Evolutionary conservation across 225 moss, liverwort and hornwort genomes (phyloP).

Genomic region (Bryoerythrophyllum caledonicum): DNA sequence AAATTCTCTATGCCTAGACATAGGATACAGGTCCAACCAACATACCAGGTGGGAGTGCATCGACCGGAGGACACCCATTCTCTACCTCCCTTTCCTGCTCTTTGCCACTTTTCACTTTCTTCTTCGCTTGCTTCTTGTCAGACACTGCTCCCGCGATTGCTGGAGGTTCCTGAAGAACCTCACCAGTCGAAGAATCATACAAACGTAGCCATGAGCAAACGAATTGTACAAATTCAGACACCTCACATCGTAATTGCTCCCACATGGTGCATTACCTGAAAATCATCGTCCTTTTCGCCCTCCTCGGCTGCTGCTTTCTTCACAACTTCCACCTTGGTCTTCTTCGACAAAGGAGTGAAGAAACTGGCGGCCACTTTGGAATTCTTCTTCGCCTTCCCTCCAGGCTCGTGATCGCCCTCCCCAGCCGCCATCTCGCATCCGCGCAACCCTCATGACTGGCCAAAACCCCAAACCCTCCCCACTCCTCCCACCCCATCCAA

Average conservation of each 20-base stretch:
- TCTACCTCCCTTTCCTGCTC: conserved; percentile 23
- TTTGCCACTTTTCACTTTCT: conserved; percentile 26
- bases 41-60: conserved; percentile 32
- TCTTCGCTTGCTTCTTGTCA: conserved; percentile 30
- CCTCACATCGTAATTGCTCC: not conserved
- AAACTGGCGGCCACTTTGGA: conserved; percentile 33
- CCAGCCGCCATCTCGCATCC: conserved; percentile 32
- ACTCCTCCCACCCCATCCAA: not conserved
- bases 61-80: conserved; percentile 19
- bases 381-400: conserved; percentile 20
- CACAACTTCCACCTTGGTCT: conserved; percentile 18
- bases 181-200: conserved; percentile 7
- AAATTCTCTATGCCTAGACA: not conserved
- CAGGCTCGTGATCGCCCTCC: conserved; percentile 10
- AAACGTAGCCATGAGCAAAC: not conserved
- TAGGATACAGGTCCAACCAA: not conserved
- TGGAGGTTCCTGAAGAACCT: conserved; percentile 20
- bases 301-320: too few species aligned
- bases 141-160: conserved; percentile 19
- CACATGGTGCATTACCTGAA: conserved; percentile 27
- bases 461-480: not conserved
- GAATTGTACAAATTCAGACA: not conserved
- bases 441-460: conserved; percentile 14
- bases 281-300: conserved; percentile 24
- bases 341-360: conserved; percentile 44